Percentiles rank a stretch among this genome's conserved stretches.
phyloP scores from a whole-genome alignment of 2,329 filamentous ascomycete species.

The Clarireedia homoeocarpa region DNA sequence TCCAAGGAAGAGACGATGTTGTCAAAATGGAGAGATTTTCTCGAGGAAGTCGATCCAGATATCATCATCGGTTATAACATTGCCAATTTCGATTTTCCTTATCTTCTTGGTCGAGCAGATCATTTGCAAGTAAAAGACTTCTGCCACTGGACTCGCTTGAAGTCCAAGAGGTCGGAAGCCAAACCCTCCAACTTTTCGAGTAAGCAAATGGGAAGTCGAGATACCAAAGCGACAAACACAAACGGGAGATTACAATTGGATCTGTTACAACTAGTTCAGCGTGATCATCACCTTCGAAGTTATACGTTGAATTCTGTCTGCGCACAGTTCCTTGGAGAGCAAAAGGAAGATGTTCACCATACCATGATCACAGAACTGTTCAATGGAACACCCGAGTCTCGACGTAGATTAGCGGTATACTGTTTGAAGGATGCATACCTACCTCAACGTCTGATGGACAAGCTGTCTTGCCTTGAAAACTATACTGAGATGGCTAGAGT shows the following conservation, averaged over 20 bases:
- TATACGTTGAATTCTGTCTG: slow-evolving; percentile 97
- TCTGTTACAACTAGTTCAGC: slow-evolving; percentile 86
- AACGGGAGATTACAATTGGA: slow-evolving; percentile 91
- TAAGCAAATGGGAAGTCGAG: slow-evolving; percentile 96
- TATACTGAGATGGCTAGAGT: slow-evolving; percentile 99
- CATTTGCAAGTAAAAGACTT: slow-evolving; percentile 75
- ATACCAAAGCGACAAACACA: slow-evolving; percentile 90
- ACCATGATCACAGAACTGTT: slow-evolving; percentile 99
- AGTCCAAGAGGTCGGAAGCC: slow-evolving; percentile 58
- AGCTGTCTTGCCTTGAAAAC: slow-evolving; percentile 96
- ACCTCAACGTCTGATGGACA: slow-evolving; percentile 90
- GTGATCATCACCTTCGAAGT: slow-evolving; percentile 90
- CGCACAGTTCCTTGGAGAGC: slow-evolving; percentile 88
- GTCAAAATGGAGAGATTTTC: slow-evolving; percentile 83
- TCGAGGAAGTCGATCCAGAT: slow-evolving; percentile 86
- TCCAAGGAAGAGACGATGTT: slow-evolving; percentile 81
- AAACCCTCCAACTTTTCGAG: slow-evolving; percentile 86
- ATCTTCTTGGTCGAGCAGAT: slow-evolving; percentile 79
- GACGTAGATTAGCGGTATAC: slow-evolving; percentile 86
- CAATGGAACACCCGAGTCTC: slow-evolving; percentile 90
- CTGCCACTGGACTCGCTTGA: slow-evolving; percentile 79
- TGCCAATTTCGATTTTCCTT: slow-evolving; percentile 96
- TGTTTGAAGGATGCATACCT: slow-evolving; percentile 97
- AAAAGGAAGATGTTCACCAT: slow-evolving; percentile 98
- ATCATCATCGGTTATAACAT: slow-evolving; percentile 99